phyloP scores from a whole-genome alignment of 1,284 basidiomycete species.

The Xerocomus amazonicus region DNA sequence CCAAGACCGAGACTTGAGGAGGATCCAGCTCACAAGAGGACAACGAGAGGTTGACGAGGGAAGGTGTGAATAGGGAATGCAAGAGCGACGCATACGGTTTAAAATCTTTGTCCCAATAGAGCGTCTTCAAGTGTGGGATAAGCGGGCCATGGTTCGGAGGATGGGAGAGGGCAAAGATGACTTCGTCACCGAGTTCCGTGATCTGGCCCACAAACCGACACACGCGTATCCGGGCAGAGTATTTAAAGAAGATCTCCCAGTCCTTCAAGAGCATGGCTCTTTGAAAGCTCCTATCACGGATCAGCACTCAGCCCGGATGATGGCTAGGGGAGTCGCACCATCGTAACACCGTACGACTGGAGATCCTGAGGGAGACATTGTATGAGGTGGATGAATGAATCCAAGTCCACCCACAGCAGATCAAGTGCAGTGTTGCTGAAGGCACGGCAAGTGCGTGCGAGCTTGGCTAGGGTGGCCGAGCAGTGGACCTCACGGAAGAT shows the following conservation, averaged over 20 bases:
- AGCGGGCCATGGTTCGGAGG: slow-evolving; percentile 24
- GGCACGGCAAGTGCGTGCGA: slow-evolving; percentile 28
- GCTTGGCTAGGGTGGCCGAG: slow-evolving; percentile 13
- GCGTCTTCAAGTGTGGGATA: slow-evolving; percentile 21
- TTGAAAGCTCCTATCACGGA: slow-evolving; percentile 17
- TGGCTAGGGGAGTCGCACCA: slow-evolving; percentile 16
- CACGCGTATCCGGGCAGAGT: slow-evolving; percentile 23
- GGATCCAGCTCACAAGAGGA: slow-evolving; percentile 10
- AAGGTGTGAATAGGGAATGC: slow-evolving; percentile 21
- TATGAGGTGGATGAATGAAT: slow-evolving; percentile 21
- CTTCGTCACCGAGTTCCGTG: slow-evolving; percentile 16
- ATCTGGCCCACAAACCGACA: neutral
- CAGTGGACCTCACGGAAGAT: slow-evolving; percentile 19
- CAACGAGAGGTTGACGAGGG: slow-evolving; percentile 18
- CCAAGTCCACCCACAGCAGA: slow-evolving; percentile 22
- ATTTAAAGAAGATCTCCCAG: slow-evolving; percentile 28
- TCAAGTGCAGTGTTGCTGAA: slow-evolving; percentile 25
- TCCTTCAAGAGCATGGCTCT: slow-evolving; percentile 28
- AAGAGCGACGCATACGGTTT: slow-evolving; percentile 14
- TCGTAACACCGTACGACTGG: neutral
- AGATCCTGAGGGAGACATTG: slow-evolving; percentile 27
- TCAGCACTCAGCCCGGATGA: slow-evolving; percentile 4
- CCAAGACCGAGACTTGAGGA: slow-evolving; percentile 21
- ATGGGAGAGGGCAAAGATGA: slow-evolving; percentile 24
- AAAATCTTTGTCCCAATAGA: slow-evolving; percentile 19